Base-by-base conservation (phyloP, 2,329 filamentous ascomycete genomes). In the Apiospora kogelbergensis region DNA sequence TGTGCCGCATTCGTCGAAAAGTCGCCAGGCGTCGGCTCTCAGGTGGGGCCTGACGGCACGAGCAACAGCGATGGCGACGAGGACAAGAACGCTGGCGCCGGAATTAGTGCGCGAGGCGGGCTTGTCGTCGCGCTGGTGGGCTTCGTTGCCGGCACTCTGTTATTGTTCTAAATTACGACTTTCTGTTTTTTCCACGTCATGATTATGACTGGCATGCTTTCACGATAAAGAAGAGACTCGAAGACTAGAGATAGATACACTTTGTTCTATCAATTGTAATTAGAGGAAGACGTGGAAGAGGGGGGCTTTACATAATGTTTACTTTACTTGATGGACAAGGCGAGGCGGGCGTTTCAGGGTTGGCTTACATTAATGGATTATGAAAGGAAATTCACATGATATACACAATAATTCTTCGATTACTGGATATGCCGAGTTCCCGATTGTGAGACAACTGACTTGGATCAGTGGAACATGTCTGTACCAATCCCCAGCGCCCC, bases 1-100 rank as follows among this genome's bases (percentile, higher is more conserved):
- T 70, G 69, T 22, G 65, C 68, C 6, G 48, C 65, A 1, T 33
- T 70, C 10, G 30, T 53, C 10, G 65, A 46, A 17, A n/a, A 40
- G 44, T 66, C 65, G 17, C 65, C 30, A 2, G 65, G 65, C 5
- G 65, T 41, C 9, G 65, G 65, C 65, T 9, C 65, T 22, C n/a
- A 26, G 3, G 44, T 48, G 10, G n/a, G 33, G 20, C 42, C 42
- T 15, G 40, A 40, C 44, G 65, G 44, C 10, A 22, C 42, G 11
- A 10, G 44, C n/a, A 30, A 6, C n/a, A 30, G 15, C 20, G 44
- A 33, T 10, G 44, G 48, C 13, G 44, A 53, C 17, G 65, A 66
- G 7, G 44, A 66, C 42, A 40, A 66, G 24, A 48, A 40, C 33
- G 65, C 30, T 10, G 45, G 42, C 26, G n/a, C 15, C 20, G 65